Base-by-base conservation (phyloP, 1,284 basidiomycete species). In the Schizophyllum commune region DNA sequence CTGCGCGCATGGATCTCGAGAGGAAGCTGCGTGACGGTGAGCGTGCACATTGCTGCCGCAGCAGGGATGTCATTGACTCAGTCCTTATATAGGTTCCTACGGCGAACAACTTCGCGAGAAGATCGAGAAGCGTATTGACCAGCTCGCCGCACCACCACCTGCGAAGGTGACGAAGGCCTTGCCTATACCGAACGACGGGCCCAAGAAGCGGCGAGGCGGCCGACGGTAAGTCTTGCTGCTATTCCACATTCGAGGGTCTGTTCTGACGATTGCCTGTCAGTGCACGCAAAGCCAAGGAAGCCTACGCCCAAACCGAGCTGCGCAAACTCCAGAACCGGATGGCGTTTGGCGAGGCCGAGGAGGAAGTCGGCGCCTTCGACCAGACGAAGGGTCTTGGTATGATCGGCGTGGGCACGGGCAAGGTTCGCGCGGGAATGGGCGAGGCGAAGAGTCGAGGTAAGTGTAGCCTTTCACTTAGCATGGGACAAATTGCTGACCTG, bases 361-460 rank as follows among this genome's bases (percentile, higher is more conserved):
- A 96, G 69, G 97, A 99, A 74, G 90, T 95, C 21, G 95, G 94
- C 51, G 93, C 94, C 20, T 97, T 95, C 70, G 97, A 98, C 76
- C 90, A 98, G 79, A 95, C 93, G 11, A 92, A 95, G 75, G 97
- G 97, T 5, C 75, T 99, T 71, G 97, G 97, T 65, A 98, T 99
- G 95, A 93, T 98, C 65, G 94, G 94, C 55, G 83, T 81, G 58
- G 78, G 84, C 19, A 88, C 88, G 17, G 96, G 96, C 33, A 92
- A 91, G 73, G 89, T 99, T 56, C 82, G 96, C 60, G 95, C 94
- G 8, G 88, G 88, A 58, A 74, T 84, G 56, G 94, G 89, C 61
- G 95, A 98, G 72, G 83, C 90, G 32, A 91, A 92, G 77, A 94
- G 86, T 75, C 88, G 90, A 79, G 92, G 92, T 93, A 65, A 63